Percentiles rank a stretch among this genome's conserved stretches.
Conservation (phyloP, 441 rosid genomes). For the Adansonia madagascariensis region DNA sequence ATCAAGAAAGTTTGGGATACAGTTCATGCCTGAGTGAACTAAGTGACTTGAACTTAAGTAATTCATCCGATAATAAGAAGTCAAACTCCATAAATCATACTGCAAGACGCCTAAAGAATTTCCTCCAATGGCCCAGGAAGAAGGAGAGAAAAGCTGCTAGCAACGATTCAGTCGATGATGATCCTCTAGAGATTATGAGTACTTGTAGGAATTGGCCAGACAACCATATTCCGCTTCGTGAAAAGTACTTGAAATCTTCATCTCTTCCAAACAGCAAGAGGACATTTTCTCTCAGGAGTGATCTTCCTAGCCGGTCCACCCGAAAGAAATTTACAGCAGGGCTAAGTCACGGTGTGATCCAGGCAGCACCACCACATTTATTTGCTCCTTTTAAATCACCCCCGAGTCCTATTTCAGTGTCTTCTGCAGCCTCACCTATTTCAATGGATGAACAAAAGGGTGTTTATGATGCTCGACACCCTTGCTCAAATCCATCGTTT, state of each 20-base stretch:
- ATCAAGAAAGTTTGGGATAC: slow-evolving; percentile 51
- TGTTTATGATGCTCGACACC: slow-evolving; percentile 26
- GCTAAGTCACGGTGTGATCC: slow-evolving; percentile 76
- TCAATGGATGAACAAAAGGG: slow-evolving; percentile 42
- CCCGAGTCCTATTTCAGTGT: slow-evolving; percentile 41
- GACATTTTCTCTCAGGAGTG: slow-evolving; percentile 45
- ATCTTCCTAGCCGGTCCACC: slow-evolving; percentile 76
- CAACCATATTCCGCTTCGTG: slow-evolving; percentile 65
- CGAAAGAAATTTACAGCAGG: slow-evolving; percentile 65
- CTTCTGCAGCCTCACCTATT: slow-evolving; percentile 46
- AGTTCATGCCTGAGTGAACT: slow-evolving; percentile 55
- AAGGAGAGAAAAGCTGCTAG: slow-evolving; percentile 41
- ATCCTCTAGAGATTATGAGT: slow-evolving; percentile 35
- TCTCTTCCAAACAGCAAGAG: slow-evolving; percentile 49
- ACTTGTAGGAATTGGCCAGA: slow-evolving; percentile 28
- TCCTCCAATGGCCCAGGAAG: slow-evolving; percentile 63
- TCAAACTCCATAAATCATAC: slow-evolving; percentile 48
- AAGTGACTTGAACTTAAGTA: slow-evolving; percentile 37
- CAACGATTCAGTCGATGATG: slow-evolving; percentile 33
- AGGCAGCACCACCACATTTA: slow-evolving; percentile 45
- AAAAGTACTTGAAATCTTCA: slow-evolving; percentile 52
- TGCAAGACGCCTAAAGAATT: slow-evolving; percentile 63
- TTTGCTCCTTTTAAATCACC: slow-evolving; percentile 42
- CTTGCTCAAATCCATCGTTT: slow-evolving; percentile 23
- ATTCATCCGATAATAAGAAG: slow-evolving; percentile 35